These are phyloP conservation scores for Beauveria pseudobassiana DNA, from an alignment of 2,329 filamentous ascomycete genomes.

Conservation along the genomic window DNA sequence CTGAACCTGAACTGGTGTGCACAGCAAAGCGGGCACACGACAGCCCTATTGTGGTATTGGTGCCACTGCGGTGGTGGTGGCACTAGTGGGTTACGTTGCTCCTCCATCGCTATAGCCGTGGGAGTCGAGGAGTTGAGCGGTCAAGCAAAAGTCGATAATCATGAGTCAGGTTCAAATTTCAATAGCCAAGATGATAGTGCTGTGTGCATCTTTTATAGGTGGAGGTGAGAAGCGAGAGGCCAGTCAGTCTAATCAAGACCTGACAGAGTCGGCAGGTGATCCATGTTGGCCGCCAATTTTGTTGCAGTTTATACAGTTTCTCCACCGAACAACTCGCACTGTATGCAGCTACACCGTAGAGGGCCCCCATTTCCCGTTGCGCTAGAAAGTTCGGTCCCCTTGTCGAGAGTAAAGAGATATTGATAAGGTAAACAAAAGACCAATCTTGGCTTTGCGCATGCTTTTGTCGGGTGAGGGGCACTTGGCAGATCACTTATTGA, in stretches of 20 bases:
- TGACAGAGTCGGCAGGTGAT: neutral
- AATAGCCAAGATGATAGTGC: neutral
- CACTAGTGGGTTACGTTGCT: neutral
- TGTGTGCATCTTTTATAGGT: neutral
- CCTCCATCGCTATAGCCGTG: neutral
- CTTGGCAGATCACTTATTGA: neutral
- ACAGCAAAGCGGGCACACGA: conserved; percentile 4
- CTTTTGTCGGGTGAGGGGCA: neutral
- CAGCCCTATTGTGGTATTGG: neutral
- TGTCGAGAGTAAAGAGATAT: neutral
- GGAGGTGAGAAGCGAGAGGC: neutral
- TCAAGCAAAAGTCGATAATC: neutral
- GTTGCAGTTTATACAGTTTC: neutral
- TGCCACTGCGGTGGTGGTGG: neutral
- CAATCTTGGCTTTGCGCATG: neutral
- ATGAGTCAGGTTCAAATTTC: too few relatives aligned
- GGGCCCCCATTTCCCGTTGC: conserved; percentile 3
- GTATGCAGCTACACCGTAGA: conserved; percentile 10
- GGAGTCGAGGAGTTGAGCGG: neutral
- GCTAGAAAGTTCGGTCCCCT: neutral
- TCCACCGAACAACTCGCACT: neutral
- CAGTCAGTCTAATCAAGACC: neutral
- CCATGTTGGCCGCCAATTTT: neutral
- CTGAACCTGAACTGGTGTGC: too few relatives aligned
- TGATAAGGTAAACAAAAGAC: conserved; percentile 2